Percentiles rank a stretch among this genome's conserved stretches.
Evolutionary conservation across 208 protist genomes (phyloP).

Genomic region (Trypanosoma cruzi): DNA sequence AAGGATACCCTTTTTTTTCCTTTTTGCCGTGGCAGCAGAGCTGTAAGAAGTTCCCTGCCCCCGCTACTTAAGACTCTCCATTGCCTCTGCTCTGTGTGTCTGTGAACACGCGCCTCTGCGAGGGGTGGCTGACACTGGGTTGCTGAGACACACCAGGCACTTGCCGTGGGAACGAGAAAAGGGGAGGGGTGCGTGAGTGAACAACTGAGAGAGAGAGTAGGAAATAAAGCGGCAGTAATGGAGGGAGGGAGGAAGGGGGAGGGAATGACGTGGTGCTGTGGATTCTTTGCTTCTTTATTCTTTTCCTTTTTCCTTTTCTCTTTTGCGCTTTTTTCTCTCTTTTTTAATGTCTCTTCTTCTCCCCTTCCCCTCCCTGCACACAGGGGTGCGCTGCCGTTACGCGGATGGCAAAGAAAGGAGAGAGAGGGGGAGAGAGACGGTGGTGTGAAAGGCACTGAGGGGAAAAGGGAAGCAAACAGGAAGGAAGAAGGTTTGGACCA

Average conservation of each 20-base stretch:
- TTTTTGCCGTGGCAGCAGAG: conserved; percentile 6
- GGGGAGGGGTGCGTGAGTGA: neutral
- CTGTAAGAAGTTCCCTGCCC: conserved; percentile 12
- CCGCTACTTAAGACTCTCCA: conserved; percentile 5
- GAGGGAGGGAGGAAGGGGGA: too few relatives aligned
- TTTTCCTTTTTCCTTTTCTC: conserved; percentile 23
- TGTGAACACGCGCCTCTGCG: neutral
- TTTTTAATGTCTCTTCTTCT: conserved; percentile 20
- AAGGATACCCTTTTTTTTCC: too few relatives aligned
- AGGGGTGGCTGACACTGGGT: neutral
- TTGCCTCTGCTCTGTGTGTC: neutral
- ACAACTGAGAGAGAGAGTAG: neutral
- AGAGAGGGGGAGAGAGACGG: too few relatives aligned
- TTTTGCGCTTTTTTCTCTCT: conserved; percentile 4
- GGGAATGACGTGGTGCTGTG: neutral
- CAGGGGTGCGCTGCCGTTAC: neutral
- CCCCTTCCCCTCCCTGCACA: neutral
- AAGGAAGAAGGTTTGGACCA: neutral
- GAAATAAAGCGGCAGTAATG: neutral
- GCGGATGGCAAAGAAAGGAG: conserved; percentile 14
- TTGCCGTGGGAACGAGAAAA: neutral
- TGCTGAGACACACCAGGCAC: neutral
- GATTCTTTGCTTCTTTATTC: conserved; percentile 20
- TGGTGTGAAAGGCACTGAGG: too few relatives aligned
- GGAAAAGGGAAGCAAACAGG: neutral